Percentiles rank a stretch among this genome's conserved stretches.
Conservation (phyloP, 1,284 basidiomycete genomes). For the Papiliotrema nemorosa region DNA sequence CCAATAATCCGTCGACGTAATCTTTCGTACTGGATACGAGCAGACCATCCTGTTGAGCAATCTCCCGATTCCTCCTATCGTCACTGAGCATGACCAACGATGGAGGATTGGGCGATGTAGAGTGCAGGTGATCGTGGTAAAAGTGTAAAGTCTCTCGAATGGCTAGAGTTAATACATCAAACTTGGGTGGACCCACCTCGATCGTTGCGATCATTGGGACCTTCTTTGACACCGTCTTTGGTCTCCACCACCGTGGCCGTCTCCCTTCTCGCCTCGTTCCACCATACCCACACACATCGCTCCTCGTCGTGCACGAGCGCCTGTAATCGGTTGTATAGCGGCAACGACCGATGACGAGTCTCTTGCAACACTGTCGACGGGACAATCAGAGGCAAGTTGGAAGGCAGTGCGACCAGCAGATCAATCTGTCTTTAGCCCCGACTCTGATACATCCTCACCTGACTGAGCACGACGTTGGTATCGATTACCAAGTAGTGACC, state of each 20-base stretch:
- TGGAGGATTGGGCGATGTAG: conserved; percentile 57
- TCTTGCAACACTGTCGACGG: conserved; percentile 95
- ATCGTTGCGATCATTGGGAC: conserved; percentile 87
- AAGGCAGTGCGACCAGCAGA: conserved; percentile 74
- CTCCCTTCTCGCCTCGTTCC: conserved; percentile 81
- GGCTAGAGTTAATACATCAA: too few species aligned
- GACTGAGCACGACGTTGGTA: conserved; percentile 91
- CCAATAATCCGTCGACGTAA: conserved; percentile 72
- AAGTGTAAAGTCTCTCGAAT: conserved; percentile 80
- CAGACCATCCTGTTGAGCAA: conserved; percentile 69
- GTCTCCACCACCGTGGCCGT: conserved; percentile 34
- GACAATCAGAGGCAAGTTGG: conserved; percentile 71
- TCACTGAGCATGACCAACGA: conserved; percentile 79
- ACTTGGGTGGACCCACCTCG: conserved; percentile 63
- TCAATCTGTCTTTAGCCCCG: conserved; percentile 68
- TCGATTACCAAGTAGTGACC: conserved; percentile 87
- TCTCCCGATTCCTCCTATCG: conserved; percentile 78
- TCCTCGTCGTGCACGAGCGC: conserved; percentile 75
- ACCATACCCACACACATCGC: conserved; percentile 74
- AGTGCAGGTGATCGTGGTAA: conserved; percentile 71
- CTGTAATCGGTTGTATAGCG: conserved; percentile 86
- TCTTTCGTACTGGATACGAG: conserved; percentile 62
- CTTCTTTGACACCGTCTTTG: conserved; percentile 24
- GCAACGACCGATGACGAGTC: conserved; percentile 89
- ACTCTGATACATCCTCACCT: conserved; percentile 53